These are phyloP conservation scores for Mycotypha africana DNA, from an alignment of 371 early-diverging fungal genomes.

Conservation along the genomic window DNA sequence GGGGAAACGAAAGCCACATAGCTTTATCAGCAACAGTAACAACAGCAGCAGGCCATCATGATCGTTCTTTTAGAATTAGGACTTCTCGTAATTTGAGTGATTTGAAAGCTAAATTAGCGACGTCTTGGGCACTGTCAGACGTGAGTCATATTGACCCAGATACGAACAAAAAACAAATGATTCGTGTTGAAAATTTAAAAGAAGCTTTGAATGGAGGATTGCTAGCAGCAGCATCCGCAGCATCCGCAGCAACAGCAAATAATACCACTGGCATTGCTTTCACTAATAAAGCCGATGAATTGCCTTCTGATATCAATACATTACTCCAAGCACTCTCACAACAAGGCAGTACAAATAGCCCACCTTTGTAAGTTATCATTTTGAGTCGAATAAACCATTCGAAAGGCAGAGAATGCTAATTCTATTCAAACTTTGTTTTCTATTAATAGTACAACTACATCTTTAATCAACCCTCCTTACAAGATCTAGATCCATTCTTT, in stretches of 20 bases:
- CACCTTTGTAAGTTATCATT: not conserved
- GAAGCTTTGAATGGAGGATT: slow-evolving; percentile 29
- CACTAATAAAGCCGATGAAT: slow-evolving; percentile 21
- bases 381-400: too few species aligned
- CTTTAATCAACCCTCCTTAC: slow-evolving; percentile 26
- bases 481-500: too few species aligned
- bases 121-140: slow-evolving; percentile 33
- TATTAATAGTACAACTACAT: slow-evolving; percentile 10
- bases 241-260: not conserved
- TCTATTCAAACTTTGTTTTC: not conserved
- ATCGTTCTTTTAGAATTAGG: slow-evolving; percentile 39
- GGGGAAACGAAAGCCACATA: too few species aligned
- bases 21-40: too few species aligned
- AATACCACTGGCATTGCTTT: slow-evolving; percentile 18
- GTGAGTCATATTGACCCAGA: slow-evolving; percentile 16
- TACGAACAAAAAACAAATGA: slow-evolving; percentile 24
- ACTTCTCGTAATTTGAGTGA: slow-evolving; percentile 41
- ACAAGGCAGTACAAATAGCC: slow-evolving; percentile 17
- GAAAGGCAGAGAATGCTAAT: too few species aligned
- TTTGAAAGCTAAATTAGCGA: slow-evolving; percentile 39
- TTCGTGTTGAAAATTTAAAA: slow-evolving; percentile 46
- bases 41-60: slow-evolving; percentile 35
- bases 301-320: slow-evolving; percentile 30
- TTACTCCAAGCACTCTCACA: slow-evolving; percentile 34
- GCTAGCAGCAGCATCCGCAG: slow-evolving; percentile 1